A percentile compares a stretch with the other conserved stretches of the same genome.
These are phyloP conservation scores for Sphaerulina musiva DNA, from an alignment of 2,329 filamentous ascomycete genomes.

Conservation along the genomic window DNA sequence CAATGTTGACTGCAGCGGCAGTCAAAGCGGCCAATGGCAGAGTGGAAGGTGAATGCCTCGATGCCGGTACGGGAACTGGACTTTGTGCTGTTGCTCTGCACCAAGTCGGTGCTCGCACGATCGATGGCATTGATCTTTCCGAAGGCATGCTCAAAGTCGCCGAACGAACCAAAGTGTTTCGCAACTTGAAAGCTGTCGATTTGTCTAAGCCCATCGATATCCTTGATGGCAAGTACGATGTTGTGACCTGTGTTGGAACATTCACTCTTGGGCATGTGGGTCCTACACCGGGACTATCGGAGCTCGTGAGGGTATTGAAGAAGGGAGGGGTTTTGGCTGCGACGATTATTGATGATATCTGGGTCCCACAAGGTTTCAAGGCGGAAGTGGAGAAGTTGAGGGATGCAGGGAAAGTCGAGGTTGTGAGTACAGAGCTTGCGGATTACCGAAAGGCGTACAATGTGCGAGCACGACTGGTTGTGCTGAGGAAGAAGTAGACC, in stretches of 20 bases:
- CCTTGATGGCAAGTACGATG: conserved; percentile 43
- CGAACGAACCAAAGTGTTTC: conserved; percentile 44
- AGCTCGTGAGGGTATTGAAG: conserved; percentile 47
- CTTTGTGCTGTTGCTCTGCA: conserved; percentile 47
- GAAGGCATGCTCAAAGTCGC: conserved; percentile 51
- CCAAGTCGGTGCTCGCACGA: conserved; percentile 39
- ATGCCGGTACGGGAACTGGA: conserved; percentile 13
- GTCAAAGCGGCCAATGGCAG: conserved; percentile 13
- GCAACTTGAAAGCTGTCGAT: conserved; percentile 42
- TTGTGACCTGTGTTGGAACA: conserved; percentile 50
- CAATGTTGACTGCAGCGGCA: conserved; percentile 21
- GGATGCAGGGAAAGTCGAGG: conserved; percentile 33
- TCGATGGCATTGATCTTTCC: conserved; percentile 50
- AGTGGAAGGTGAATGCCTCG: conserved; percentile 13
- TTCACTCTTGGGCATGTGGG: conserved; percentile 53
- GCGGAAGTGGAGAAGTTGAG: conserved; percentile 39
- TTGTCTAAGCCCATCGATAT: conserved; percentile 41
- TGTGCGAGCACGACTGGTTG: conserved; percentile 22
- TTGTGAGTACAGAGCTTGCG: conserved; percentile 31
- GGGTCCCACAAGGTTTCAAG: conserved; percentile 45
- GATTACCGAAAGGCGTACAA: conserved; percentile 29
- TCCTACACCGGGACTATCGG: conserved; percentile 42
- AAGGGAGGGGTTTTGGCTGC: conserved; percentile 46
- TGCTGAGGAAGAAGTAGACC: conserved; percentile 22
- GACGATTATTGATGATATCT: conserved; percentile 48